These are phyloP conservation scores for Annulohypoxylon stygium DNA, from an alignment of 495 filamentous ascomycete genomes.

Conservation along the genomic window DNA sequence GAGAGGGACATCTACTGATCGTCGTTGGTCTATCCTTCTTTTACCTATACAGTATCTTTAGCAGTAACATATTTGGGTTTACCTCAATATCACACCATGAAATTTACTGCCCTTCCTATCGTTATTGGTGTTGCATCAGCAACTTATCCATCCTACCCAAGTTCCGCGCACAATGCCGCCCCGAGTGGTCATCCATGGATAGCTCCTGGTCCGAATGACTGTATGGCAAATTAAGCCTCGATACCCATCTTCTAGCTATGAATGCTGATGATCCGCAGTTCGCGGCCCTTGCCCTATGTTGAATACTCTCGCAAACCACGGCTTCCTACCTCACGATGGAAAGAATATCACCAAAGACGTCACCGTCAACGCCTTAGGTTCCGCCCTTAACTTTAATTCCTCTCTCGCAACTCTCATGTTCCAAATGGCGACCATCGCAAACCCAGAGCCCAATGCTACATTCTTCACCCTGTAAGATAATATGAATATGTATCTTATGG, in stretches of 20 bases:
- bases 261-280: constrained; percentile 35
- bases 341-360: constrained; percentile 50
- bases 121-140: constrained; percentile 6
- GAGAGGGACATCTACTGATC: not conserved
- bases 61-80: not conserved
- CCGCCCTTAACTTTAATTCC: constrained; percentile 51
- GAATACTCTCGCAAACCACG: constrained; percentile 53
- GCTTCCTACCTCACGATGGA: constrained; percentile 50
- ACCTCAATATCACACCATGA: constrained; percentile 4
- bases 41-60: not conserved
- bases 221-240: not conserved
- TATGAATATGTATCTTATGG: not conserved
- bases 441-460: constrained; percentile 64
- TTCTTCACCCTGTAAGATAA: constrained; percentile 57
- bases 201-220: constrained; percentile 10
- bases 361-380: constrained; percentile 44
- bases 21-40: not conserved
- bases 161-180: not conserved
- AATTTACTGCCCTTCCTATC: not conserved
- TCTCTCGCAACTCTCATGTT: constrained; percentile 57
- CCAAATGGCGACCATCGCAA: constrained; percentile 57
- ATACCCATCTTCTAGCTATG: not conserved
- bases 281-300: constrained; percentile 57
- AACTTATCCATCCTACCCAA: not conserved
- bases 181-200: constrained; percentile 19